These are phyloP conservation scores for Suhomyces chickasaworum DNA, from an alignment of 1,139 yeast genomes.

Conservation along the genomic window DNA sequence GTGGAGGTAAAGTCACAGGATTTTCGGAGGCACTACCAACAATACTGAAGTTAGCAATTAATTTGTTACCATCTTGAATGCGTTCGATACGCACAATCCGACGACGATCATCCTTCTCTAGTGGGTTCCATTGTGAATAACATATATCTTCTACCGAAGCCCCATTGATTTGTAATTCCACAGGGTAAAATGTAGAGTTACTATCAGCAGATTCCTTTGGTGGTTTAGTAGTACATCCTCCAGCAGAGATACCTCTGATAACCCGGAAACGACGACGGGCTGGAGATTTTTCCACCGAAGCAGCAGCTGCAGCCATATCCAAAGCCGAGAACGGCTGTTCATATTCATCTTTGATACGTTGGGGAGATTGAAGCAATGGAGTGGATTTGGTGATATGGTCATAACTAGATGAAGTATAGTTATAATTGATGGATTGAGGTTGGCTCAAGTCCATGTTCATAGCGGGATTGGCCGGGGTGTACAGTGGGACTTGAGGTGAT, in stretches of 20 bases:
- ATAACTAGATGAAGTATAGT: conserved; percentile 8
- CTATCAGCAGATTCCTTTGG: conserved; percentile 46
- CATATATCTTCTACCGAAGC: conserved; percentile 52
- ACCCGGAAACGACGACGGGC: conserved; percentile 39
- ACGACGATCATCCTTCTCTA: conserved; percentile 52
- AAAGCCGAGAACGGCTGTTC: conserved; percentile 6
- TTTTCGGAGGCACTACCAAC: conserved; percentile 55
- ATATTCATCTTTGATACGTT: conserved; percentile 10
- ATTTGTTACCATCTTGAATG: conserved; percentile 48
- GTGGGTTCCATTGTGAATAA: conserved; percentile 48
- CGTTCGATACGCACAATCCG: conserved; percentile 61
- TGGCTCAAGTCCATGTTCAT: conserved; percentile 8
- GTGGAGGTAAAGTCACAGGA: conserved; percentile 41
- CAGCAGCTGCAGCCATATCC: conserved; percentile 8
- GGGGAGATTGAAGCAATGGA: conserved; percentile 10
- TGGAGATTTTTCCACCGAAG: conserved; percentile 4
- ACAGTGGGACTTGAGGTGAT: conserved; percentile 9
- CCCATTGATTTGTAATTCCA: conserved; percentile 44
- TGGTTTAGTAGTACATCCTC: conserved; percentile 58
- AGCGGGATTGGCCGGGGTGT: neutral
- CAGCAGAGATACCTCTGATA: conserved; percentile 59
- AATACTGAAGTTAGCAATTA: conserved; percentile 51
- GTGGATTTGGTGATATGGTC: conserved; percentile 7
- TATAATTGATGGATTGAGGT: conserved; percentile 10
- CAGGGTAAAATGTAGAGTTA: conserved; percentile 44